Percentiles rank a stretch among this genome's conserved stretches.
phyloP scores from a whole-genome alignment of 441 rosid species.

The Erysimum cheiri region DNA sequence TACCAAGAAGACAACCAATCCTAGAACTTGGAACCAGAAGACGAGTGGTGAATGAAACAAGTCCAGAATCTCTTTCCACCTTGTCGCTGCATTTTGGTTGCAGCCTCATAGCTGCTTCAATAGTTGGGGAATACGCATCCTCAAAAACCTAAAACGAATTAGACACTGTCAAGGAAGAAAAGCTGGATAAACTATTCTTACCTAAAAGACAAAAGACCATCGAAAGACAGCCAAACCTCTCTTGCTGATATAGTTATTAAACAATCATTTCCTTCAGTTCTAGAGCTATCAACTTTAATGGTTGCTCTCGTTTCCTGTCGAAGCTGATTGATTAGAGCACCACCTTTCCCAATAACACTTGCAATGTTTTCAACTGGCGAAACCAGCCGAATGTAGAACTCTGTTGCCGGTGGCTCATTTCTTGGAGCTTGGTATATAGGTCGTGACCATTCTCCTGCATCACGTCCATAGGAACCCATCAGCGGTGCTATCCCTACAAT shows the following conservation, averaged over 20 bases:
- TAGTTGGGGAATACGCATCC: constrained; percentile 82
- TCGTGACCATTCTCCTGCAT: constrained; percentile 82
- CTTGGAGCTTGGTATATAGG: constrained; percentile 83
- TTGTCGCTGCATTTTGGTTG: constrained; percentile 95
- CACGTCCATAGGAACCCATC: constrained; percentile 82
- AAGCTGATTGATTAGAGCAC: constrained; percentile 84
- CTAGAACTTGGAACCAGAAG: constrained; percentile 90
- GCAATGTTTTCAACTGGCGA: constrained; percentile 84
- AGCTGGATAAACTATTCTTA: constrained; percentile 21
- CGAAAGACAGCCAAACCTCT: constrained; percentile 62
- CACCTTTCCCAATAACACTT: constrained; percentile 91
- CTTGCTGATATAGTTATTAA: constrained; percentile 75
- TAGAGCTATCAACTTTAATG: constrained; percentile 84
- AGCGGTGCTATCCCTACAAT: constrained; percentile 81
- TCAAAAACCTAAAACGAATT: constrained; percentile 62
- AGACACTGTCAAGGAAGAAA: constrained; percentile 24
- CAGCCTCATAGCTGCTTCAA: constrained; percentile 88
- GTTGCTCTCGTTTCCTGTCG: constrained; percentile 84
- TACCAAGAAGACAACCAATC: constrained; percentile 97
- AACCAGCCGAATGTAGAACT: constrained; percentile 80
- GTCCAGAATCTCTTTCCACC: constrained; percentile 94
- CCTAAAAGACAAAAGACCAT: constrained; percentile 1
- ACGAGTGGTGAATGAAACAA: constrained; percentile 81
- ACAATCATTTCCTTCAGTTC: constrained; percentile 87
- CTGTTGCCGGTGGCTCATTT: constrained; percentile 75